Evolutionary conservation across 306 rosid genomes (phyloP).

Genomic region (Hippophae tibetana): DNA sequence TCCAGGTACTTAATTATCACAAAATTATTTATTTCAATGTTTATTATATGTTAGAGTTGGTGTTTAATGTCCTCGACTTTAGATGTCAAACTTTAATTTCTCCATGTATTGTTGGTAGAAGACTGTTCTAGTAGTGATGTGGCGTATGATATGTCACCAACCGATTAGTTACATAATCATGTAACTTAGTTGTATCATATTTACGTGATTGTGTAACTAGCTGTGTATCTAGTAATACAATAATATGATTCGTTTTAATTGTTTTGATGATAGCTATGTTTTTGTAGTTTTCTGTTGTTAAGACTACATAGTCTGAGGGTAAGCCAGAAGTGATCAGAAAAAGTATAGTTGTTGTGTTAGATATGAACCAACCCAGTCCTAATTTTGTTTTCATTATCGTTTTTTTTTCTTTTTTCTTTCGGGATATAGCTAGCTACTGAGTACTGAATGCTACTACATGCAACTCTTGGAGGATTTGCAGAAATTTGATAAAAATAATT

Average conservation of each 20-base stretch:
- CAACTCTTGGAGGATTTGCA: neutral
- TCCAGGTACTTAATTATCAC: slow-evolving; percentile 45
- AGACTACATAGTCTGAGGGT: slow-evolving; percentile 23
- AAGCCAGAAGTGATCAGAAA: slow-evolving; percentile 34
- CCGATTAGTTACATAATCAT: neutral
- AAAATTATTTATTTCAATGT: neutral
- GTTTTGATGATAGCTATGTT: slow-evolving; percentile 12
- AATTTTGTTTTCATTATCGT: slow-evolving; percentile 29
- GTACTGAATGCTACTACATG: slow-evolving; percentile 4
- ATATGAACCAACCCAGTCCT: slow-evolving; percentile 30
- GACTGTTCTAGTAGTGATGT: too few relatives aligned
- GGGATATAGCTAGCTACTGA: slow-evolving; percentile 12
- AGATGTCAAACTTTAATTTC: too few relatives aligned
- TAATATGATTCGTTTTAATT: slow-evolving; percentile 2
- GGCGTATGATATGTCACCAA: too few relatives aligned
- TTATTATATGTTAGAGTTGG: neutral
- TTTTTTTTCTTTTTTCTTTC: slow-evolving; percentile 22
- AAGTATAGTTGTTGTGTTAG: slow-evolving; percentile 25
- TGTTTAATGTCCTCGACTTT: too few relatives aligned
- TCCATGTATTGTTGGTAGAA: too few relatives aligned
- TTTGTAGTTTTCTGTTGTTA: slow-evolving; percentile 20
- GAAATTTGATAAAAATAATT: neutral
- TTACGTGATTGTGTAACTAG: too few relatives aligned
- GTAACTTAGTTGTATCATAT: slow-evolving; percentile 3
- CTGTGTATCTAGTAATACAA: too few relatives aligned